Conservation (phyloP, 352 stramenopile genomes). For the Thraustochytrium striatum region DNA sequence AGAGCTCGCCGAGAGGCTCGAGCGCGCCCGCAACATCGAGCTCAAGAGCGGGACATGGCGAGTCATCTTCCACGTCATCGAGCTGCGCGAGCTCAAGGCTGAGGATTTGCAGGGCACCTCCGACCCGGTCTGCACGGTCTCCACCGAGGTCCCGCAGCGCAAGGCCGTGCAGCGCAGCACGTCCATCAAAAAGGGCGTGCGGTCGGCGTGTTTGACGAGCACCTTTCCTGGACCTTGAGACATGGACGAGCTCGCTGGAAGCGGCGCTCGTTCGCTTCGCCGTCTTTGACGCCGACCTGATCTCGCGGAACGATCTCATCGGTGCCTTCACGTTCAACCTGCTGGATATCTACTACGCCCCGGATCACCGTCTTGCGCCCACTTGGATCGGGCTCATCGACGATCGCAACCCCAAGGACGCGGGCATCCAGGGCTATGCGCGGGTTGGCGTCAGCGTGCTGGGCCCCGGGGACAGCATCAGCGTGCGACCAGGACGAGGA, state of each 20-base stretch:
- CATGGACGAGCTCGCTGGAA: slow-evolving; percentile 72
- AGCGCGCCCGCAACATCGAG: not conserved
- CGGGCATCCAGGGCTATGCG: slow-evolving; percentile 81
- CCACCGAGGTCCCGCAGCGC: slow-evolving; percentile 75
- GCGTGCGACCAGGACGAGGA: slow-evolving; percentile 42
- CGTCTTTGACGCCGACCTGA: slow-evolving; percentile 76
- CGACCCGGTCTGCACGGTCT: slow-evolving; percentile 74
- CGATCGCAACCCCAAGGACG: slow-evolving; percentile 68
- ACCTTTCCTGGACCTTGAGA: slow-evolving; percentile 80
- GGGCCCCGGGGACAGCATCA: slow-evolving; percentile 58
- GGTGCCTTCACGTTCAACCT: slow-evolving; percentile 75
- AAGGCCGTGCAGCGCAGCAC: slow-evolving; percentile 67
- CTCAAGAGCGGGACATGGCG: slow-evolving; percentile 20
- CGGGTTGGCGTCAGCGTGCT: slow-evolving; percentile 77
- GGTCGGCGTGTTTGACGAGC: slow-evolving; percentile 78
- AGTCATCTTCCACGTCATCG: slow-evolving; percentile 71
- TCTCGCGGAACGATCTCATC: slow-evolving; percentile 78
- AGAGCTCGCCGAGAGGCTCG: not conserved
- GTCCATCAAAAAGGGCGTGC: slow-evolving; percentile 67
- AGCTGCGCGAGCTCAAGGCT: slow-evolving; percentile 74
- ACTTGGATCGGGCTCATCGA: slow-evolving; percentile 83
- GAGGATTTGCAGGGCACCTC: slow-evolving; percentile 79
- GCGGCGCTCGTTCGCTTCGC: slow-evolving; percentile 71
- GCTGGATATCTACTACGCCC: slow-evolving; percentile 69
- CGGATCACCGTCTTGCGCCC: slow-evolving; percentile 77